Conservation (phyloP, 2,329 filamentous ascomycete genomes). For the Pezizomycotina sp. region DNA sequence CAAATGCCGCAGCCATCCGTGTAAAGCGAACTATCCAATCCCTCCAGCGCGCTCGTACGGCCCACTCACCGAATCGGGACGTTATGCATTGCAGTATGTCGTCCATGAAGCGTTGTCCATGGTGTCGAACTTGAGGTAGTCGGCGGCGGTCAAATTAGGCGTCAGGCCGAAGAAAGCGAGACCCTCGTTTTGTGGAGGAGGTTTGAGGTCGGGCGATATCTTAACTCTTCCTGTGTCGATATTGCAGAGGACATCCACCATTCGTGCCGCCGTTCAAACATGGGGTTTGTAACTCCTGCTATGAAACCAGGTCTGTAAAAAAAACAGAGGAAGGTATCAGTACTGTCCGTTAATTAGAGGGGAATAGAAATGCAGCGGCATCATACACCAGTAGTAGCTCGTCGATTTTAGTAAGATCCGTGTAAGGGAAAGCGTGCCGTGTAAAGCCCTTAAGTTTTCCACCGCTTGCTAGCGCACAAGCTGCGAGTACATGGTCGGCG, state of each 20-base stretch:
- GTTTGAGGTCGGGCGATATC: conserved; percentile 77
- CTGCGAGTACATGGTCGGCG: conserved; percentile 93
- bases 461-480: conserved; percentile 82
- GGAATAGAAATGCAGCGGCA: not conserved
- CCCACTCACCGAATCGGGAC: conserved; percentile 73
- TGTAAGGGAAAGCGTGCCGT: conserved; percentile 91
- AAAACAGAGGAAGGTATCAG: conserved; percentile 1
- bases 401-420: conserved; percentile 92
- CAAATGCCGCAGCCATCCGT: conserved; percentile 78
- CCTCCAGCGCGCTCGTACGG: conserved; percentile 80
- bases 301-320: conserved; percentile 61
- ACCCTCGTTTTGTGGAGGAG: conserved; percentile 66
- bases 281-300: conserved; percentile 91
- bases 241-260: conserved; percentile 97
- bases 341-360: not conserved
- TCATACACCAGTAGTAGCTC: conserved; percentile 65
- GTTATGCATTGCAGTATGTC: conserved; percentile 69
- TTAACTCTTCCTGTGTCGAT: conserved; percentile 82
- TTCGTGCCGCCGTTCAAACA: conserved; percentile 82
- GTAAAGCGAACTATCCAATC: conserved; percentile 92
- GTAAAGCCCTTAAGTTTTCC: conserved; percentile 88
- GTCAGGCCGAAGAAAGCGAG: conserved; percentile 57
- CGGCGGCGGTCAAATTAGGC: conserved; percentile 19
- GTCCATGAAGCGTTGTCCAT: conserved; percentile 83
- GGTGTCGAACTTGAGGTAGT: conserved; percentile 34